These are phyloP conservation scores for Domatiomyces catenatus DNA, from an alignment of 2,329 filamentous ascomycete species.

Conservation along the genomic window DNA sequence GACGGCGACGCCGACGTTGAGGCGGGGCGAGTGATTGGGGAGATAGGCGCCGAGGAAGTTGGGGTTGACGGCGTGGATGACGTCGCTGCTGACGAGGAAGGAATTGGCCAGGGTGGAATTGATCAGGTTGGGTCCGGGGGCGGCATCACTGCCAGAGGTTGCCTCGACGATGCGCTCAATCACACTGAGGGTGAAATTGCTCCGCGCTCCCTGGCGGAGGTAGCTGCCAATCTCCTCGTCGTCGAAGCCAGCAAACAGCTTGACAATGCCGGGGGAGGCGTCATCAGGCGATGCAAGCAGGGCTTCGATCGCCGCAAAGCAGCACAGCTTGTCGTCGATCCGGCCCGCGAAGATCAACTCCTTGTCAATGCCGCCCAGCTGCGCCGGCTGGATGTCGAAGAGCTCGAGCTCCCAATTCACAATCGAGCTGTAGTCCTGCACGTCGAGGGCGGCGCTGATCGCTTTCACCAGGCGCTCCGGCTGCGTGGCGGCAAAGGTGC, in stretches of 20 bases:
- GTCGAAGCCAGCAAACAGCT: conserved; percentile 87
- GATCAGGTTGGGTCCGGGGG: conserved; percentile 39
- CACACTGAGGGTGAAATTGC: conserved; percentile 71
- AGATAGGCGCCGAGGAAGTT: conserved; percentile 81
- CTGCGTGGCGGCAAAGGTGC: conserved; percentile 67
- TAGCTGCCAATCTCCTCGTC: conserved; percentile 91
- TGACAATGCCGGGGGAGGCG: conserved; percentile 49
- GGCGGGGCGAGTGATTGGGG: conserved; percentile 65
- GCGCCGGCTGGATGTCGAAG: conserved; percentile 75
- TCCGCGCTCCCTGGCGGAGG: conserved; percentile 73
- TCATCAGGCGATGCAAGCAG: conserved; percentile 51
- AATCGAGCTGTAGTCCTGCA: conserved; percentile 58
- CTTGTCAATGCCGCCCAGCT: conserved; percentile 68
- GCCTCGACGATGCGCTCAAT: conserved; percentile 65
- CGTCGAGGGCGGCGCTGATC: conserved; percentile 62
- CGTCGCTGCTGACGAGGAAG: conserved; percentile 83
- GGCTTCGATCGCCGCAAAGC: conserved; percentile 74
- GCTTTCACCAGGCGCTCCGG: conserved; percentile 70
- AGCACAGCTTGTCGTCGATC: conserved; percentile 96
- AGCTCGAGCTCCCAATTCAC: conserved; percentile 96
- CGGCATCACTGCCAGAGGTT: conserved; percentile 19
- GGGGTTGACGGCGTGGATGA: conserved; percentile 85
- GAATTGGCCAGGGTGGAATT: conserved; percentile 78
- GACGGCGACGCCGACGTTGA: conserved; percentile 76
- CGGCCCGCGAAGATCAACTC: conserved; percentile 92